phyloP scores from a whole-genome alignment of 2,329 filamentous ascomycete genomes.

The Pseudocercospora ulei region DNA sequence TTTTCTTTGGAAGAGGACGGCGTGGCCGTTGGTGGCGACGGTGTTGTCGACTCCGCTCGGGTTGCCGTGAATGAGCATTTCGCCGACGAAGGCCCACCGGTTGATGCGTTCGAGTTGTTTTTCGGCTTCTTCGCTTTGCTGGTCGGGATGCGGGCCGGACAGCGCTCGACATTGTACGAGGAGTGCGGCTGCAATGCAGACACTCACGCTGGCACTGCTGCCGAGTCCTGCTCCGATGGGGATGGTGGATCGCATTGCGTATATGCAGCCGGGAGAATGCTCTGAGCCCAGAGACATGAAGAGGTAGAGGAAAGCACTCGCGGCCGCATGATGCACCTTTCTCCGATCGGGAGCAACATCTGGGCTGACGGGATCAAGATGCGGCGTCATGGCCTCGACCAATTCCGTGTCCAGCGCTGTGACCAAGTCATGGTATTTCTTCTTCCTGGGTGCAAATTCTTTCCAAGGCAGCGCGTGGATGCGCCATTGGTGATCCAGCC shows the following conservation, averaged over 20 bases:
- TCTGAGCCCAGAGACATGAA: conserved; percentile 78
- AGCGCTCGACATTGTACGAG: conserved; percentile 74
- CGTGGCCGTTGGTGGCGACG: conserved; percentile 84
- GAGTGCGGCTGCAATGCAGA: conserved; percentile 75
- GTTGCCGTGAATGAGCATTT: conserved; percentile 96
- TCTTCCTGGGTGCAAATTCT: conserved; percentile 78
- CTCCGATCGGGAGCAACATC: conserved; percentile 56
- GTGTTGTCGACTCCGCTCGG: conserved; percentile 97
- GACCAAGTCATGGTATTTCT: conserved; percentile 77
- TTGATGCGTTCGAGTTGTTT: conserved; percentile 92
- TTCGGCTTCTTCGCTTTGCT: conserved; percentile 76
- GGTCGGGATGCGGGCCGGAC: conserved; percentile 82
- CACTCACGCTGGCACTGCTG: conserved; percentile 86
- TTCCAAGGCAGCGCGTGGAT: conserved; percentile 87
- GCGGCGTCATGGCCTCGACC: conserved; percentile 67
- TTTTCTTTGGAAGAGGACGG: conserved; percentile 75
- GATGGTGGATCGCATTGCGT: conserved; percentile 86
- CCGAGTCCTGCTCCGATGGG: conserved; percentile 85
- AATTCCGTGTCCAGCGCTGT: conserved; percentile 77
- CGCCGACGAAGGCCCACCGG: conserved; percentile 90
- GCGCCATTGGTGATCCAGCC: conserved; percentile 82
- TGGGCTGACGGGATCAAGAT: conserved; percentile 61
- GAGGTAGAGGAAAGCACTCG: conserved; percentile 80
- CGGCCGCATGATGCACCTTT: conserved; percentile 75
- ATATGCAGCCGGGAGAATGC: conserved; percentile 69